These are phyloP conservation scores for Mikania micrantha DNA, from an alignment of 129 eudicot genomes.

Conservation along the genomic window DNA sequence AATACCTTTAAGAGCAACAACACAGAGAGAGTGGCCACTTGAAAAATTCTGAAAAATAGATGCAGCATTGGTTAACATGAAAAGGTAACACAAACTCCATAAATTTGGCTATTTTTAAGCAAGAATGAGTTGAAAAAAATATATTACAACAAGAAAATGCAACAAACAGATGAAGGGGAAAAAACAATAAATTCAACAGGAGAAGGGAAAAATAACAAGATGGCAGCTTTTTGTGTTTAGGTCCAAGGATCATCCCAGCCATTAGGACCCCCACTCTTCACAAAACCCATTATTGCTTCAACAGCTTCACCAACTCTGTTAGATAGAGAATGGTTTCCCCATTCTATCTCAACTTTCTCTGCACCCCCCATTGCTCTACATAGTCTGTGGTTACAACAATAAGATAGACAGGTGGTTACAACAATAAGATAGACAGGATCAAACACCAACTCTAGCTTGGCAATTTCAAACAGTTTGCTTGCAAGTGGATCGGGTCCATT, in stretches of 20 bases:
- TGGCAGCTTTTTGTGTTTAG: no score
- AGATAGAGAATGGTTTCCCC: constrained; percentile 83
- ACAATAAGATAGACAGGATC: neutral
- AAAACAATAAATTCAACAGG: no score
- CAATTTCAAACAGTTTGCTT: neutral
- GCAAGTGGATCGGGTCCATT: neutral
- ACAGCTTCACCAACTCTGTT: constrained; percentile 83
- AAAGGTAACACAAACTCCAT: no score
- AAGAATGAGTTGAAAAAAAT: no score
- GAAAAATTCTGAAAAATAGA: no score
- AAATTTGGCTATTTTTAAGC: no score
- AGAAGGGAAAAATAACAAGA: no score
- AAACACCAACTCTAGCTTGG: neutral
- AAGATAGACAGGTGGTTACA: constrained; percentile 15
- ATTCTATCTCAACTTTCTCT: constrained; percentile 84
- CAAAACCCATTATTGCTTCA: constrained; percentile 55
- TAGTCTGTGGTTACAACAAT: constrained; percentile 39
- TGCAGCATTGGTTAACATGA: no score
- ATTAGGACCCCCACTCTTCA: constrained; percentile 77
- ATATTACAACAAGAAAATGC: no score
- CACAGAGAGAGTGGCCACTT: no score
- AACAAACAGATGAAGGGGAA: no score
- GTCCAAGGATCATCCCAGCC: constrained; percentile 97
- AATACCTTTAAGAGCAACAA: no score
- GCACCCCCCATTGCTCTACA: constrained; percentile 92